A percentile compares a stretch with the other conserved stretches of the same genome.
These are phyloP conservation scores for Plectosphaerella cucumerina DNA, from an alignment of 2,329 filamentous ascomycete species.

Conservation along the genomic window DNA sequence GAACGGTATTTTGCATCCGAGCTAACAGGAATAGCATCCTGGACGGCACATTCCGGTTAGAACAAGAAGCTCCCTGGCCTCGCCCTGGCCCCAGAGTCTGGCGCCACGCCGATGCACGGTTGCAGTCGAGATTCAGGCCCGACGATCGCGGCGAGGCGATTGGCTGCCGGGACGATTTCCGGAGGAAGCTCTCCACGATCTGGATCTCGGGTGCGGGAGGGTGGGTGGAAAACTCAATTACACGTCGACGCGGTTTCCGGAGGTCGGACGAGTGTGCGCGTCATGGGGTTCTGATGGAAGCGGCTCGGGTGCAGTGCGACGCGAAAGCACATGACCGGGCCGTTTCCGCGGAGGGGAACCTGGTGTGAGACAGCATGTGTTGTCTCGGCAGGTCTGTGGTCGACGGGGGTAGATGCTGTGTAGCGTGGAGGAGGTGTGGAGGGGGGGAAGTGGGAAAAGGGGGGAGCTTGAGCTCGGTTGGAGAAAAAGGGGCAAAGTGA, in stretches of 20 bases:
- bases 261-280: constrained; percentile 3
- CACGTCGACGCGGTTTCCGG: constrained; percentile 8
- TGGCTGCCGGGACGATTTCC: neutral
- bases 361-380: too few species aligned
- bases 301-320: neutral
- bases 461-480: neutral
- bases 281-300: constrained; percentile 5
- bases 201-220: neutral
- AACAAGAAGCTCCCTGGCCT: too few species aligned
- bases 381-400: too few species aligned
- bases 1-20: neutral
- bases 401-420: too few species aligned
- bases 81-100: too few species aligned
- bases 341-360: neutral
- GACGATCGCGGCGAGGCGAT: too few species aligned
- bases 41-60: too few species aligned
- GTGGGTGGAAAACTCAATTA: constrained; percentile 2
- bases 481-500: neutral
- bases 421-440: neutral
- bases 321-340: constrained; percentile 12
- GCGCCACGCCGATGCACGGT: too few species aligned
- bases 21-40: neutral
- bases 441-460: neutral
- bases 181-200: neutral
- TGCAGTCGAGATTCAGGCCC: too few species aligned